Conservation (phyloP, 1,139 yeast species). For the Pichia sp. region DNA sequence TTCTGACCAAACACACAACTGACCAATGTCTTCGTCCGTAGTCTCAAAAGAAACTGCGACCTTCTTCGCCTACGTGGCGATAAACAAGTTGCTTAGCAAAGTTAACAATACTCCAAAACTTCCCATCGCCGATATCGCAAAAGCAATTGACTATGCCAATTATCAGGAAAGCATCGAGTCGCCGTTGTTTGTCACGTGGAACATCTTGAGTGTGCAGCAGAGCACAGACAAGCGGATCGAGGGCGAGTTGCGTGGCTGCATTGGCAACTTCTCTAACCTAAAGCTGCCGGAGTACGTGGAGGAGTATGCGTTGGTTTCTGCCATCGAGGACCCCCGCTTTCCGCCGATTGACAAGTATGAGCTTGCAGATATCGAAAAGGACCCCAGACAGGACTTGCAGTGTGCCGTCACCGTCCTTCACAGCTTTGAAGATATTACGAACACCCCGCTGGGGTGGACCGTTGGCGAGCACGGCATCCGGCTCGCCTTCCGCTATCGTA, state of each 20-base stretch:
- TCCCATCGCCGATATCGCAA: neutral
- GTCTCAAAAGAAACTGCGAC: neutral
- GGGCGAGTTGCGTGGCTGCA: slow-evolving; percentile 9
- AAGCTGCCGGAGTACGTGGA: slow-evolving; percentile 4
- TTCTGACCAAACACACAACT: neutral
- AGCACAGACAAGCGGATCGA: neutral
- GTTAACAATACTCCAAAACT: neutral
- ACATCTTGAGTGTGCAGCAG: slow-evolving; percentile 32
- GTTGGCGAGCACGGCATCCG: slow-evolving; percentile 80
- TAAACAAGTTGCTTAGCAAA: neutral
- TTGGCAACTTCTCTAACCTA: slow-evolving; percentile 6
- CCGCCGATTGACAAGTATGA: slow-evolving; percentile 57
- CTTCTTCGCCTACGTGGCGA: slow-evolving; percentile 6
- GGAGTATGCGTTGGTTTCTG: slow-evolving; percentile 8
- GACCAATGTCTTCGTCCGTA: neutral
- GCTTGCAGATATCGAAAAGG: slow-evolving; percentile 32
- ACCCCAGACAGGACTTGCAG: slow-evolving; percentile 30
- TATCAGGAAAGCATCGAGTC: slow-evolving; percentile 19
- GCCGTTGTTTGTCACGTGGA: slow-evolving; percentile 90
- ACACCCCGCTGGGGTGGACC: slow-evolving; percentile 63
- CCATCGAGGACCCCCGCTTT: slow-evolving; percentile 45
- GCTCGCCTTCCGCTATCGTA: slow-evolving; percentile 31
- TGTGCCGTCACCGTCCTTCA: slow-evolving; percentile 64
- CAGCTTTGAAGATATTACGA: slow-evolving; percentile 48
- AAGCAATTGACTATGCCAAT: neutral